Evolutionary conservation across 2,329 filamentous ascomycete genomes (phyloP).

Genomic region (Acarospora socialis): DNA sequence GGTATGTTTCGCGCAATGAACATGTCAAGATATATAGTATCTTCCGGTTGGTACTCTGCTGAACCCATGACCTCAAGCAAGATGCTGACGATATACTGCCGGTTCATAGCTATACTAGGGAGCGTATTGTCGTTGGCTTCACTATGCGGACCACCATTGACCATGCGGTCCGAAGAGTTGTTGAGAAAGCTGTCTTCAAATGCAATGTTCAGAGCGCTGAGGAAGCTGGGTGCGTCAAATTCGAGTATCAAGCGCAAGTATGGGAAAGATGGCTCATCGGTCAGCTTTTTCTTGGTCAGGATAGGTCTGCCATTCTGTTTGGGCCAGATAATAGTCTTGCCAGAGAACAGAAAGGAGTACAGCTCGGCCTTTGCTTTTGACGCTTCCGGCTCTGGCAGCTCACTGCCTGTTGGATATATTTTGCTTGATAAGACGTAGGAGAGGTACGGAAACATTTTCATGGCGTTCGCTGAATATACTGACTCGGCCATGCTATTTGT

Average conservation of each 20-base stretch:
- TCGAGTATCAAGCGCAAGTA: slow-evolving; percentile 72
- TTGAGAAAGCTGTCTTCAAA: slow-evolving; percentile 94
- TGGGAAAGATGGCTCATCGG: slow-evolving; percentile 61
- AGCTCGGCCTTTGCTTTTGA: slow-evolving; percentile 69
- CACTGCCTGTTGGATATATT: slow-evolving; percentile 74
- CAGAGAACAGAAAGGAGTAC: slow-evolving; percentile 89
- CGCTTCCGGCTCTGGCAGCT: slow-evolving; percentile 58
- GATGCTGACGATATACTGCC: slow-evolving; percentile 86
- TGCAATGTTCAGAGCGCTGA: slow-evolving; percentile 91
- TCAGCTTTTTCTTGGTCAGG: background rate
- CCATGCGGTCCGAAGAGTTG: slow-evolving; percentile 50
- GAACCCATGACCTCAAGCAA: slow-evolving; percentile 79
- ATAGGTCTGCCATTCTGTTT: background rate
- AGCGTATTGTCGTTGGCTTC: slow-evolving; percentile 50
- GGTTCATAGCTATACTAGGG: slow-evolving; percentile 54
- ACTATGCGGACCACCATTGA: slow-evolving; percentile 40
- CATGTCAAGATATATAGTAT: slow-evolving; percentile 95
- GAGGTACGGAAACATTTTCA: slow-evolving; percentile 86
- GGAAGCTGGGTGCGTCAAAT: slow-evolving; percentile 80
- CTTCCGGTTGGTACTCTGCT: slow-evolving; percentile 57
- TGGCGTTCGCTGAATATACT: slow-evolving; percentile 41
- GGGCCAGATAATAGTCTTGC: slow-evolving; percentile 44
- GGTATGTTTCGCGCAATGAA: slow-evolving; percentile 91
- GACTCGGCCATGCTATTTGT: slow-evolving; percentile 27
- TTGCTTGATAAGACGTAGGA: slow-evolving; percentile 83